Percentiles rank a stretch among this genome's conserved stretches.
Conservation (phyloP, 2,329 filamentous ascomycete species). For the Verticillium zaregamsianum region DNA sequence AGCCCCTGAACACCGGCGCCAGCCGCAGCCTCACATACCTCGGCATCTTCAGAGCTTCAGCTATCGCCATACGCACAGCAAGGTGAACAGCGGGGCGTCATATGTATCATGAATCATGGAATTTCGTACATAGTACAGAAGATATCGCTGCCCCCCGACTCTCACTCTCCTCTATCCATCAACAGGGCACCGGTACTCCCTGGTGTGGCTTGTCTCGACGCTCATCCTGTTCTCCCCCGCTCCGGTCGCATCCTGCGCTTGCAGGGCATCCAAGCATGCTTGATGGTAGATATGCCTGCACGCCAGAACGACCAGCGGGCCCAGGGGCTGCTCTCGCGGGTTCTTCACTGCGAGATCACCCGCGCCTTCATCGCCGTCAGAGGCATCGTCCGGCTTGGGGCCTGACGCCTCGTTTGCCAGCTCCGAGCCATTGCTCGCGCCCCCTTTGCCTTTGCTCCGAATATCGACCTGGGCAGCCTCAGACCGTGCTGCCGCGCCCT, state of each 20-base stretch:
- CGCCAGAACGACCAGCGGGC: conserved; percentile 62
- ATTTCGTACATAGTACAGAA: conserved; percentile 12
- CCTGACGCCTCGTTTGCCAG: conserved; percentile 34
- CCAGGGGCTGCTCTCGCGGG: conserved; percentile 45
- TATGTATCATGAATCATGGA: conserved; percentile 10
- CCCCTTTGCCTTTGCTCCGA: conserved; percentile 50
- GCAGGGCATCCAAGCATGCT: conserved; percentile 62
- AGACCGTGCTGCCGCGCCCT: conserved; percentile 22
- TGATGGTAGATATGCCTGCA: conserved; percentile 70
- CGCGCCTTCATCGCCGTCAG: conserved; percentile 27
- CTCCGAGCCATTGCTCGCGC: conserved; percentile 52
- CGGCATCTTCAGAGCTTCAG: background rate
- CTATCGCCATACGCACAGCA: background rate
- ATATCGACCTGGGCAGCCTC: conserved; percentile 16
- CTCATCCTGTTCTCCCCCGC: conserved; percentile 36
- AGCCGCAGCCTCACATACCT: background rate
- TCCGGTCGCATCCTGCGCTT: conserved; percentile 41
- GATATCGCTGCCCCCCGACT: conserved; percentile 2
- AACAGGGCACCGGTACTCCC: conserved; percentile 53
- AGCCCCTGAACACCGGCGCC: background rate
- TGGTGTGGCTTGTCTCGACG: conserved; percentile 35
- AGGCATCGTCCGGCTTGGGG: conserved; percentile 29
- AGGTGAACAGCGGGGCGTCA: background rate
- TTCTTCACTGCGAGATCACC: conserved; percentile 20
- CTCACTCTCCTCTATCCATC: conserved; percentile 36